Conservation (phyloP, 2,329 filamentous ascomycete species). For the Ramularia collo-cygni region DNA sequence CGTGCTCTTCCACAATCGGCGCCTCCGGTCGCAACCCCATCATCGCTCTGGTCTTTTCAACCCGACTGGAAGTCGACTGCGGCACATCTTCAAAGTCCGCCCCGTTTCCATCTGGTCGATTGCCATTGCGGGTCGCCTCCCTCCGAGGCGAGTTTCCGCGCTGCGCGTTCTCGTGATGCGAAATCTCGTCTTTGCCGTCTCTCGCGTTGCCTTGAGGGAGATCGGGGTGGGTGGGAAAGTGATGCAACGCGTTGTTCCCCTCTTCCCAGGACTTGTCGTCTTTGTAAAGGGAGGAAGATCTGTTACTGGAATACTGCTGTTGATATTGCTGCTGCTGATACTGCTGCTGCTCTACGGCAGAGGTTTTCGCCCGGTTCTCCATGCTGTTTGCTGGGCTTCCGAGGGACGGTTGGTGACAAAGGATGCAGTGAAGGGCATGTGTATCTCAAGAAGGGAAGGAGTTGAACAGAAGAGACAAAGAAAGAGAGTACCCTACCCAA, state of each 20-base stretch:
- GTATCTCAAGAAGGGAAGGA: not conserved
- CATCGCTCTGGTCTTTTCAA: not conserved
- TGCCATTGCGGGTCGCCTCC: not conserved
- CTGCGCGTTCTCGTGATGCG: conserved; percentile 1
- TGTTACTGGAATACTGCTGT: too few relatives aligned
- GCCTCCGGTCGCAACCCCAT: conserved; percentile 36
- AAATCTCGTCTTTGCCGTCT: not conserved
- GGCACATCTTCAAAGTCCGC: not conserved
- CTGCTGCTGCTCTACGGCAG: not conserved
- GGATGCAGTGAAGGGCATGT: not conserved
- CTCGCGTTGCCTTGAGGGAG: not conserved
- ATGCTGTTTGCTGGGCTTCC: conserved; percentile 1
- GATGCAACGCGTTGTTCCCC: not conserved
- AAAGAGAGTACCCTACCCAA: not conserved
- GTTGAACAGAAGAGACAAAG: not conserved
- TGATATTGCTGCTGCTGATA: too few relatives aligned
- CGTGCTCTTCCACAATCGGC: conserved; percentile 37
- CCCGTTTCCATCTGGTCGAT: not conserved
- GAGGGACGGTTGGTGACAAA: not conserved
- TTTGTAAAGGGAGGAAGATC: too few relatives aligned
- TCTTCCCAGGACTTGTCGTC: too few relatives aligned
- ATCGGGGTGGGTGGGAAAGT: not conserved
- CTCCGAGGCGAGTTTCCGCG: not conserved
- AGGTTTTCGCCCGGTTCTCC: conserved; percentile 1
- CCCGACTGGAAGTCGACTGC: not conserved